Conservation (phyloP, 1,139 yeast species). For the Taphrina flavorubra region DNA sequence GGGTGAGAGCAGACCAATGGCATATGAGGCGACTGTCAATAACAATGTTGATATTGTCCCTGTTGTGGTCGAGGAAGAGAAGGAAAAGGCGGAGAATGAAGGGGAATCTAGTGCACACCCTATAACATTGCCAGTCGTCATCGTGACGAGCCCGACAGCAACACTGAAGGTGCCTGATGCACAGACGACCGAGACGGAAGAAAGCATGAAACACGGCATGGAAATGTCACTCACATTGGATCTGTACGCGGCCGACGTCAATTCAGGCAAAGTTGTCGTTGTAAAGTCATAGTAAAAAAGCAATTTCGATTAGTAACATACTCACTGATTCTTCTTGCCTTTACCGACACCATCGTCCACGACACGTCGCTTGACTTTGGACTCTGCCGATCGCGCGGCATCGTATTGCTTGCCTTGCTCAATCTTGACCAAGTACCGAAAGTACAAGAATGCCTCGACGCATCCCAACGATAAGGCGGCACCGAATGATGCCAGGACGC, state of each 20-base stretch:
- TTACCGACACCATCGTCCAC: background rate
- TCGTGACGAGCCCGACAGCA: background rate
- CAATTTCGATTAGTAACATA: background rate
- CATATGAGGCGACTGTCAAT: too few relatives aligned
- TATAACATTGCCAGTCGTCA: background rate
- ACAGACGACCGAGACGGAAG: background rate
- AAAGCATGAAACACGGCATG: background rate
- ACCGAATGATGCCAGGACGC: constrained; percentile 25
- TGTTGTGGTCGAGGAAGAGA: background rate
- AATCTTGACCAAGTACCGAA: constrained; percentile 30
- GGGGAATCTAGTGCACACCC: background rate
- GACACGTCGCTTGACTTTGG: background rate
- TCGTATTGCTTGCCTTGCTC: constrained; percentile 20
- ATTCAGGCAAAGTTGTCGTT: background rate
- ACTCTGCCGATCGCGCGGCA: constrained; percentile 2
- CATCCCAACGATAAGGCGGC: constrained; percentile 17
- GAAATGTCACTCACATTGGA: background rate
- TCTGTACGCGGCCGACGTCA: constrained; percentile 5
- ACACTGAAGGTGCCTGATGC: background rate
- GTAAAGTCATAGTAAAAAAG: background rate
- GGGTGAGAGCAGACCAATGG: background rate
- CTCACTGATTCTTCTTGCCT: constrained; percentile 5
- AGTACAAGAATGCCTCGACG: constrained; percentile 33
- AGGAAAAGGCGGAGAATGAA: background rate
- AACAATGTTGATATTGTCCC: background rate